Conservation (phyloP, 2,329 filamentous ascomycete species). For the Fusarium armeniacum region DNA sequence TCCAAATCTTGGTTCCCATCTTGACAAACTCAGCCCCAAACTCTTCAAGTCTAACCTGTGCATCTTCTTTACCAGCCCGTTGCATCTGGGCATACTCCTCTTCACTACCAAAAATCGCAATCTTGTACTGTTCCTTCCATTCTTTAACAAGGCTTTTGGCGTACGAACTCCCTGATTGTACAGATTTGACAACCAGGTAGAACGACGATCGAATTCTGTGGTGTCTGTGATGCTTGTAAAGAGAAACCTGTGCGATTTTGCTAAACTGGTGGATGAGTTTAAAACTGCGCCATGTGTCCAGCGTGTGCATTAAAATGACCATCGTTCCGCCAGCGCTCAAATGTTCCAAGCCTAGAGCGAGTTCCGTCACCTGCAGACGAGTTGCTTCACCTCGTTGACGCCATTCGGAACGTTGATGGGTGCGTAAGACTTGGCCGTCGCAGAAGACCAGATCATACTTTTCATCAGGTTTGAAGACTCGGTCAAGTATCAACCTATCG, state of each 20-base stretch:
- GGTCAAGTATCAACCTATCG: slow-evolving; percentile 38
- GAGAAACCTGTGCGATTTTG: slow-evolving; percentile 54
- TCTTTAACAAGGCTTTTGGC: slow-evolving; percentile 54
- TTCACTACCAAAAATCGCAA: slow-evolving; percentile 54
- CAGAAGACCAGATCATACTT: slow-evolving; percentile 62
- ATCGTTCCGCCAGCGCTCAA: slow-evolving; percentile 63
- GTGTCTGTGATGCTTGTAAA: slow-evolving; percentile 60
- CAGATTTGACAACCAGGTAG: slow-evolving; percentile 64
- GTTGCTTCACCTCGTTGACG: slow-evolving; percentile 54
- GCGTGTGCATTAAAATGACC: slow-evolving; percentile 64
- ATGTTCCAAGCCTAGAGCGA: slow-evolving; percentile 62
- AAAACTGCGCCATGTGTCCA: slow-evolving; percentile 59
- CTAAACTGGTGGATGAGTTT: slow-evolving; percentile 57
- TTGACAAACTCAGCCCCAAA: slow-evolving; percentile 31
- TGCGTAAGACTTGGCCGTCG: slow-evolving; percentile 62
- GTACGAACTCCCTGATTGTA: slow-evolving; percentile 53
- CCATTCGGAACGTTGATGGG: slow-evolving; percentile 53
- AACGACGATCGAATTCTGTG: slow-evolving; percentile 65
- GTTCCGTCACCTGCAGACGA: slow-evolving; percentile 57
- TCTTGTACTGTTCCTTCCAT: slow-evolving; percentile 60
- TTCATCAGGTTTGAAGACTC: neutral
- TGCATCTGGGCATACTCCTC: slow-evolving; percentile 10
- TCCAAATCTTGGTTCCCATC: slow-evolving; percentile 34
- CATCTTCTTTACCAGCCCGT: neutral
- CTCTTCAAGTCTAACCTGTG: neutral